Conservation (phyloP, 2,329 filamentous ascomycete species). For the Plectosphaerella sp. region DNA sequence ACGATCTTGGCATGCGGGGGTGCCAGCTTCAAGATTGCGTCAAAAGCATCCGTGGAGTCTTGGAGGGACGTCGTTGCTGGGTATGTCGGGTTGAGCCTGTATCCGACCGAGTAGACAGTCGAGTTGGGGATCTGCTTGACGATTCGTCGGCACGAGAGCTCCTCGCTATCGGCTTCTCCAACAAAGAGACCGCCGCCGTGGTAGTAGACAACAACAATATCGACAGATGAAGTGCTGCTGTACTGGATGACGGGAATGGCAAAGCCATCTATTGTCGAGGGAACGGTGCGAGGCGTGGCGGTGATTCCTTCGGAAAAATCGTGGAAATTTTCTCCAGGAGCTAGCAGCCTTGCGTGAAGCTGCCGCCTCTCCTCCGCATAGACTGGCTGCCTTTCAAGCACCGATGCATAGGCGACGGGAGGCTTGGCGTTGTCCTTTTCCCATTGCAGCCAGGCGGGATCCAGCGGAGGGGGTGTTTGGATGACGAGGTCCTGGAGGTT, state of each 20-base stretch:
- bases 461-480: slow-evolving; percentile 24
- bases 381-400: slow-evolving; percentile 27
- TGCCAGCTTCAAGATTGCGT: slow-evolving; percentile 13
- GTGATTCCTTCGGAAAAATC: slow-evolving; percentile 28
- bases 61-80: slow-evolving; percentile 32
- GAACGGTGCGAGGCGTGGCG: slow-evolving; percentile 19
- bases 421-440: slow-evolving; percentile 22
- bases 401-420: slow-evolving; percentile 18
- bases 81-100: slow-evolving; percentile 37
- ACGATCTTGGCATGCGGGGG: slow-evolving; percentile 19
- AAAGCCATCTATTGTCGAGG: slow-evolving; percentile 25
- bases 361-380: slow-evolving; percentile 36
- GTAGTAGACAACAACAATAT: slow-evolving; percentile 35
- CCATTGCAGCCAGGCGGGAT: slow-evolving; percentile 34
- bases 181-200: slow-evolving; percentile 44
- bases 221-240: slow-evolving; percentile 5
- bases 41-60: slow-evolving; percentile 35
- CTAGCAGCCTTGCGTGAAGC: slow-evolving; percentile 28
- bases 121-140: slow-evolving; percentile 22
- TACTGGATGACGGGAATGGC: slow-evolving; percentile 30
- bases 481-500: slow-evolving; percentile 17
- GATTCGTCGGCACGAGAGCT: slow-evolving; percentile 40
- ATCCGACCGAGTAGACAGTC: slow-evolving; percentile 38
- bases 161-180: slow-evolving; percentile 44
- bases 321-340: slow-evolving; percentile 27